A percentile compares a stretch with the other conserved stretches of the same genome.
Conservation (phyloP, 495 filamentous ascomycete species). For the Hypomontagnella submonticulosa region DNA sequence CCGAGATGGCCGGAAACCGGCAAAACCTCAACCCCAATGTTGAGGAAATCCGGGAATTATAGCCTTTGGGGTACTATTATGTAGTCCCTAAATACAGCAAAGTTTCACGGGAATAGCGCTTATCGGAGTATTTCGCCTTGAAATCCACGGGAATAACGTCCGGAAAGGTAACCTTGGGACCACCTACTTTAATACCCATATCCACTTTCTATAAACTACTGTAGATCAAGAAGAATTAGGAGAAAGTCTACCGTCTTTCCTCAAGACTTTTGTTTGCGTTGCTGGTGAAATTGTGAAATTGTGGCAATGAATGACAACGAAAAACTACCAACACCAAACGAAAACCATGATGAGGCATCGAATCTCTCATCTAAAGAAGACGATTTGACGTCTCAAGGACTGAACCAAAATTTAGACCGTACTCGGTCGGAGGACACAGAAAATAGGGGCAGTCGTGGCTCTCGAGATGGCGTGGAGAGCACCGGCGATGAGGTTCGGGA, state of each 20-base stretch:
- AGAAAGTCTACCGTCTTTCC: constrained; percentile 6
- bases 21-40: constrained; percentile 21
- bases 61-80: neutral
- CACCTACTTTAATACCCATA: constrained; percentile 7
- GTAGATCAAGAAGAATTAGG: neutral
- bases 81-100: neutral
- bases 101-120: constrained; percentile 21
- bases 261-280: neutral
- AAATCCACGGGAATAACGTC: constrained; percentile 23
- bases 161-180: neutral
- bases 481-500: constrained; percentile 31
- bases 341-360: constrained; percentile 10
- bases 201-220: constrained; percentile 33
- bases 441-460: constrained; percentile 14
- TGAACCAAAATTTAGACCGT: constrained; percentile 5
- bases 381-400: constrained; percentile 11
- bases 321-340: constrained; percentile 13
- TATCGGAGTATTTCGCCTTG: constrained; percentile 9
- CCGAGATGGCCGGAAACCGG: constrained; percentile 20
- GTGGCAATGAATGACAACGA: constrained; percentile 33
- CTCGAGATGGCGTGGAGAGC: constrained; percentile 16
- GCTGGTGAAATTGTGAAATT: constrained; percentile 6
- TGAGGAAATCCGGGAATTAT: constrained; percentile 18
- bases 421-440: constrained; percentile 16
- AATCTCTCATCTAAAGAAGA: constrained; percentile 27